Percentiles rank a stretch among this genome's conserved stretches.
Evolutionary conservation across 139 green algal genomes (phyloP).

Genomic region (Chlamydomonas eustigma): DNA sequence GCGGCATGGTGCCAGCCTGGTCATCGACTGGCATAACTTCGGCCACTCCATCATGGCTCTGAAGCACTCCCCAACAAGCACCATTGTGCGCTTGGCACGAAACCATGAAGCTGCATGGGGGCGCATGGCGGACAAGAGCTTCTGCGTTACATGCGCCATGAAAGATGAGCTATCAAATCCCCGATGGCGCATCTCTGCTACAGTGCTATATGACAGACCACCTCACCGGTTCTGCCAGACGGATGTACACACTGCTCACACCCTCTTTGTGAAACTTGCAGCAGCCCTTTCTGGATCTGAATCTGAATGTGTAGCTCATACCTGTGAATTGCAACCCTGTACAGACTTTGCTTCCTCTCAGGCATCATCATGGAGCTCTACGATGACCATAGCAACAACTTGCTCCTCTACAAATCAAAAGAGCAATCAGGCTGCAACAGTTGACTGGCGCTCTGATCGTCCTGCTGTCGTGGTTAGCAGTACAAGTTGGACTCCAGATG

Average conservation of each 20-base stretch:
- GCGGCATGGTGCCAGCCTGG: constrained; percentile 55
- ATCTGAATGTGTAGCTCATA: too few relatives aligned
- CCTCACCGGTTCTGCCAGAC: constrained; percentile 66
- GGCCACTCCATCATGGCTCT: constrained; percentile 85
- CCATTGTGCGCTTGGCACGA: constrained; percentile 53
- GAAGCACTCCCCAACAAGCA: constrained; percentile 24
- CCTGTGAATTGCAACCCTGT: not conserved
- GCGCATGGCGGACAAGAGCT: constrained; percentile 30
- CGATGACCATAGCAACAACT: constrained; percentile 1
- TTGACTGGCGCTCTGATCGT: constrained; percentile 36
- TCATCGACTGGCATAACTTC: constrained; percentile 98
- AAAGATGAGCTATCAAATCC: constrained; percentile 50
- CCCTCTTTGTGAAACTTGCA: constrained; percentile 22
- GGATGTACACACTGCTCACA: constrained; percentile 15
- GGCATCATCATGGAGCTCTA: not conserved
- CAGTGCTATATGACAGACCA: constrained; percentile 87
- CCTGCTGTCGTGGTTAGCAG: constrained; percentile 87
- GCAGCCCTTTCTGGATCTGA: not conserved
- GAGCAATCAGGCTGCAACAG: too few relatives aligned
- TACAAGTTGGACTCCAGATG: constrained; percentile 96
- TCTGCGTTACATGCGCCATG: constrained; percentile 92
- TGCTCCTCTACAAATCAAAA: too few relatives aligned
- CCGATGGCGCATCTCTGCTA: constrained; percentile 65
- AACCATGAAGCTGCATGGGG: constrained; percentile 65
- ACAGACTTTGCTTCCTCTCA: constrained; percentile 18